A percentile compares a stretch with the other conserved stretches of the same genome.
Conservation (phyloP, 305 asterid genomes). For the Fraxinus greggii region DNA sequence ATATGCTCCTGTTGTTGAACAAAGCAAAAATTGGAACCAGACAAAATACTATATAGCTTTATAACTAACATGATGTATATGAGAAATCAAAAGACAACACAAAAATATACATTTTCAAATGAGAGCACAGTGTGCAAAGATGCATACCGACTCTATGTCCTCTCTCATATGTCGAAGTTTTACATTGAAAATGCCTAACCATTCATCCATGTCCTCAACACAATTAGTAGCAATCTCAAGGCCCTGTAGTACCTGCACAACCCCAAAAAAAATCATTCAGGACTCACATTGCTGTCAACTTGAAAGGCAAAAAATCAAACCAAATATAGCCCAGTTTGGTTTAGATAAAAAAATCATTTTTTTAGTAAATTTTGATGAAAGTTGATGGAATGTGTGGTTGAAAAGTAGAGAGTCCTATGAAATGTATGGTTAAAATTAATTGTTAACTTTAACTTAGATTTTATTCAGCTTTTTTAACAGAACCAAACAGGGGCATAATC, state of each 20-base stretch:
- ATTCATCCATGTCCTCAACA: constrained; percentile 98
- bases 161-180: constrained; percentile 97
- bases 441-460: background rate
- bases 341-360: background rate
- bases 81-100: background rate
- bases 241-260: constrained; percentile 76
- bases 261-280: background rate
- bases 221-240: constrained; percentile 80
- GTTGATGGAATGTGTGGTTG: background rate
- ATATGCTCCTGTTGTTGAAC: background rate
- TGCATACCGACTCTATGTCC: constrained; percentile 88
- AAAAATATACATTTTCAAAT: constrained; percentile 23
- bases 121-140: constrained; percentile 26
- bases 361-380: background rate
- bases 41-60: constrained; percentile 11
- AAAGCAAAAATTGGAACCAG: constrained; percentile 15
- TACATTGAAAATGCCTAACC: constrained; percentile 84
- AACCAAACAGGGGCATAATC: background rate
- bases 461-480: background rate
- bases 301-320: constrained; percentile 11
- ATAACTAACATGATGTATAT: constrained; percentile 11
- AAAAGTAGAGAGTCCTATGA: background rate
- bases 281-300: background rate
- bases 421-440: background rate
- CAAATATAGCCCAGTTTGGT: background rate